Base-by-base conservation (phyloP, 1,139 yeast species). In the Meyerozyma smithsonii region DNA sequence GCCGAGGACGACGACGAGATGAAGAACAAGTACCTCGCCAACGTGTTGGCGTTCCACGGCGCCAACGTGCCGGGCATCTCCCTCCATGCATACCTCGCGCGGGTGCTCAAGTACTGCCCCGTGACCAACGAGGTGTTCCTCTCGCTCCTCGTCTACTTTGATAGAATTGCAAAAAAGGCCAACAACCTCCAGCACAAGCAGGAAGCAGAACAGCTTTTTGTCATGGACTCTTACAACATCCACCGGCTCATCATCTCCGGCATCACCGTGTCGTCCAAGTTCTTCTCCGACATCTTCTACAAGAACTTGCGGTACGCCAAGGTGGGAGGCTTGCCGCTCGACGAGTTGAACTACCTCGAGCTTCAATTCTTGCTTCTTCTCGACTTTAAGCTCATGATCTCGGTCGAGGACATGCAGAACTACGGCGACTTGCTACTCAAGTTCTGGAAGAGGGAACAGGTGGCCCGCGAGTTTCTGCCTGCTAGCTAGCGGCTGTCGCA, bases 191-290 rank as follows among this genome's bases (percentile, higher is more conserved):
- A 61, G 40, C 58, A 54, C 40, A 58, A 58, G 41, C 36, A 10
- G 42, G 61, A 62, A 18, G 46, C 58, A 15, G 76, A 64, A 45
- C 92, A 85, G 55, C 62, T 86, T 43, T 90, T 92, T 61, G 96
- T 90, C 6, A 88, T 92, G 92, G 97, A 92, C 64, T 85, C 95
- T 45, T 92, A 85, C 62, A 92, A 92, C 59, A 89, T 92, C 48
- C 99, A 92, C 63, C 74, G 99, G 46, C 73, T 92, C 45, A 87
- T 92, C 40, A 92, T 92, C 36, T 86, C 96, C n/a, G 98, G 97
- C 8, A 85, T 94, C 41, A 92, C 98, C 0, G 97, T 92, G 17
- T 88, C 96, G 18, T 85, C 96, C 34, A 92, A 92, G 65, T 94
- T 92, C 61, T 90, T 90, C 61, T 84, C 95, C 51, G 99, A 92